Percentiles rank a stretch among this genome's conserved stretches.
Conservation (phyloP, 768 basidiomycete species). For the Podaxis sp. region DNA sequence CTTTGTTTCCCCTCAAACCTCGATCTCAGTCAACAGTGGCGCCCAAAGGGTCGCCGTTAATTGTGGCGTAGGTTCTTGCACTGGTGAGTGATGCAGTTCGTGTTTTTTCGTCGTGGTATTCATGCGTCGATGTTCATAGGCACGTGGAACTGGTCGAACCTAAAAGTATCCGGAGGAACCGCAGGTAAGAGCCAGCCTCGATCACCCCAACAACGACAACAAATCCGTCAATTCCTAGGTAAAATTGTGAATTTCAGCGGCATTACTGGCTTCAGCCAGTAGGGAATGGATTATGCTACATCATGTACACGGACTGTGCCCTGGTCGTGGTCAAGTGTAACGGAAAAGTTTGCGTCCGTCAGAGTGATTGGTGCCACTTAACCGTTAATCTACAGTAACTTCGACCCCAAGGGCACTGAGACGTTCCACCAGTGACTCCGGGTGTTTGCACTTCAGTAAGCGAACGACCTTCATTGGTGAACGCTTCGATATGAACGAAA, state of each 20-base stretch:
- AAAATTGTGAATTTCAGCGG: conserved; percentile 15
- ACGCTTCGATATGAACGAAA: background rate
- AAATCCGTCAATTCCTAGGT: conserved; percentile 6
- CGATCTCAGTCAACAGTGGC: conserved; percentile 38
- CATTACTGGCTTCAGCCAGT: conserved; percentile 16
- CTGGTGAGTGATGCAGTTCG: conserved; percentile 32
- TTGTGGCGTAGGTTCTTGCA: conserved; percentile 54
- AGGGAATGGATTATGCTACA: background rate
- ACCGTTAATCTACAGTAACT: background rate
- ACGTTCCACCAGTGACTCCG: background rate
- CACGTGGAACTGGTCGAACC: conserved; percentile 26
- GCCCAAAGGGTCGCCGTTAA: conserved; percentile 53
- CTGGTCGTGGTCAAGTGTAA: background rate
- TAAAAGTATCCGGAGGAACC: conserved; percentile 23
- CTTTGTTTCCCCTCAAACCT: conserved; percentile 42
- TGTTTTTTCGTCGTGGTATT: background rate
- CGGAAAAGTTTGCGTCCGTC: background rate
- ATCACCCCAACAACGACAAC: background rate
- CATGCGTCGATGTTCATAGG: conserved; percentile 15
- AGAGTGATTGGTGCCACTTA: background rate
- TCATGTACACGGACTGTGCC: background rate
- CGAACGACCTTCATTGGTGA: background rate
- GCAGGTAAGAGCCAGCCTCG: conserved; percentile 18
- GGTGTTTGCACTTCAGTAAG: conserved; percentile 1
- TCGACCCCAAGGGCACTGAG: background rate